Conservation (phyloP, 345 rosid genomes). For the Citrus maxima region DNA sequence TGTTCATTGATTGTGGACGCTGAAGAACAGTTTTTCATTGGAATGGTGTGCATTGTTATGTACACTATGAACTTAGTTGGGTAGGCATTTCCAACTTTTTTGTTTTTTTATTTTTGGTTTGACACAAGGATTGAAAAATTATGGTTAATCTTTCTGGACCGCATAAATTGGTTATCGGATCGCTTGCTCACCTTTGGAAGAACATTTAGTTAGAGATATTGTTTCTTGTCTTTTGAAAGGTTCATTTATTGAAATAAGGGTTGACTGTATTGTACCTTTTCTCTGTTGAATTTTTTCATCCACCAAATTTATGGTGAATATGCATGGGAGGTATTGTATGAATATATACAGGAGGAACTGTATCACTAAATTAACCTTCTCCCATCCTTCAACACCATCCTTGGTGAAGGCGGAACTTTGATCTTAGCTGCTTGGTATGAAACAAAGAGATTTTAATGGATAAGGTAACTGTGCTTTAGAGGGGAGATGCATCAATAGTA, state of each 20-base stretch:
- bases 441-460: neutral
- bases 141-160: neutral
- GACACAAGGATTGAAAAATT: neutral
- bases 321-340: neutral
- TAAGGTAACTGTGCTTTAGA: neutral
- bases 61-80: neutral
- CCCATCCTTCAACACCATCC: neutral
- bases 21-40: neutral
- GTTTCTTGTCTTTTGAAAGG: neutral
- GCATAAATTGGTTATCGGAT: neutral
- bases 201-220: neutral
- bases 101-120: neutral
- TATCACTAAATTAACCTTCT: neutral
- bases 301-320: neutral
- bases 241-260: neutral
- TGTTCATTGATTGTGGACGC: neutral
- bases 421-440: constrained; percentile 3
- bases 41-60: neutral
- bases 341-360: too few species aligned
- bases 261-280: neutral
- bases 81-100: neutral
- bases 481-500: neutral
- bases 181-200: neutral
- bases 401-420: neutral
- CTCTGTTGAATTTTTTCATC: neutral